Conservation (phyloP, 345 rosid species). For the Eucalyptus sideroxylon region DNA sequence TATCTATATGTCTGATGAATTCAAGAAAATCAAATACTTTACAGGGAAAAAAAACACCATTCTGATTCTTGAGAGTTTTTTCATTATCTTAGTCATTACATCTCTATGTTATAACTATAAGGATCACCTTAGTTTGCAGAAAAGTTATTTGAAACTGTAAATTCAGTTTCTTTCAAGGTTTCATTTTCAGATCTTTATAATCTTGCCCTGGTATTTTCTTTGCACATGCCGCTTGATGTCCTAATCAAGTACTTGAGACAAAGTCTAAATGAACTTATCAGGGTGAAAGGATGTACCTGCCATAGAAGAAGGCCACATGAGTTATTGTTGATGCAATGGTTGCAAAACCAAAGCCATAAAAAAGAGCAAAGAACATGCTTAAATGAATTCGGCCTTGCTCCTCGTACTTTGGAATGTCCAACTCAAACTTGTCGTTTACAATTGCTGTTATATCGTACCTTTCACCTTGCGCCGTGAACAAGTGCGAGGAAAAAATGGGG, state of each 20-base stretch:
- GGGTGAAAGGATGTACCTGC: constrained; percentile 42
- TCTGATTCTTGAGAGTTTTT: neutral
- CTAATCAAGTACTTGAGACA: neutral
- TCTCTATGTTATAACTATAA: neutral
- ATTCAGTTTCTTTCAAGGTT: neutral
- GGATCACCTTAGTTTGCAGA: neutral
- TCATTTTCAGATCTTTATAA: neutral
- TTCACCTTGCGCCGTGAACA: constrained; percentile 60
- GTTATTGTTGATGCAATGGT: constrained; percentile 77
- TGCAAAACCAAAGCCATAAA: constrained; percentile 83
- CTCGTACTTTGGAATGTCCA: constrained; percentile 42
- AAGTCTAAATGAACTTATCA: neutral
- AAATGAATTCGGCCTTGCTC: constrained; percentile 73
- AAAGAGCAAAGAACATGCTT: constrained; percentile 75
- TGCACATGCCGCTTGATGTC: neutral
- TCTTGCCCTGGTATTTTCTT: neutral
- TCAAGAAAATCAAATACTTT: neutral
- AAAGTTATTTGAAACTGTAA: neutral
- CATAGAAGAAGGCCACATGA: constrained; percentile 81
- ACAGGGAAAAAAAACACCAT: neutral
- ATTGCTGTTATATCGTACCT: constrained; percentile 49
- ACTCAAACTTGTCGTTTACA: constrained; percentile 65
- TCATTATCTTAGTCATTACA: neutral
- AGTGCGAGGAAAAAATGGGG: constrained; percentile 75
- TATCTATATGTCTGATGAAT: neutral